Evolutionary conservation across 1,284 basidiomycete species (phyloP), one percentile per base, ranked within the genome.

Genomic region (Blastosporella zonata): DNA sequence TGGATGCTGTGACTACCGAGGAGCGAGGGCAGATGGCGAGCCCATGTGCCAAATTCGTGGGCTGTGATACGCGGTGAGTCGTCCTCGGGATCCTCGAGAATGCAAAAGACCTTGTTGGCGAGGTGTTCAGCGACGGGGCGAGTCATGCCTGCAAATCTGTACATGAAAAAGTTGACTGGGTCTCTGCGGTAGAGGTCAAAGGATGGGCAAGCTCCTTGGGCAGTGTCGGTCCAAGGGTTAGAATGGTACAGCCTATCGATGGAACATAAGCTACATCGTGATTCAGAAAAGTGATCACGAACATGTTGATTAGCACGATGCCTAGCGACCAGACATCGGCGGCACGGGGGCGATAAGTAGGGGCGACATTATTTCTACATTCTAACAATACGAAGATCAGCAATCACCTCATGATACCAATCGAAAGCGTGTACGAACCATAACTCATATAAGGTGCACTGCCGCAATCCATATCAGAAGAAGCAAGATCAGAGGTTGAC

Each of bases 361-460:
- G 91, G 23, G 90, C 88, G 57, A 96, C 77, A 69, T 98, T 97
- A 78, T 99, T 98, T 67, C 94, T 88, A 71, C 96, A 98, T 76
- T 99, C 95, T 91, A 62, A 34, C 13, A 57, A 3, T 3, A 40
- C 43, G 37, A 18, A 21, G 43, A 46, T 42, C 27, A 58, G 17
- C 21, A 55, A 49, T 46, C 38, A 52, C 47, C 40, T 29, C 50
- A 51, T 51, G 50, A 36, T 44, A 47, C 37, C 41, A 37, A 41
- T 27, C 29, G 42, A 43, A 9, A 40, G 41, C 25, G 49, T 50
- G 40, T 41, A 68, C 87, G 54, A 58, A 92, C 90, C 91, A 67
- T 88, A 98, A 61, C 93, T 95, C 96, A 99, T 98, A 72, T 99
- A 99, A 0, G 96, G 96, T 54, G 95, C 94, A 68, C 92, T 96